Evolutionary conservation across 257 asterid species (phyloP).

Genomic region (Solanum pimpinellifolium): DNA sequence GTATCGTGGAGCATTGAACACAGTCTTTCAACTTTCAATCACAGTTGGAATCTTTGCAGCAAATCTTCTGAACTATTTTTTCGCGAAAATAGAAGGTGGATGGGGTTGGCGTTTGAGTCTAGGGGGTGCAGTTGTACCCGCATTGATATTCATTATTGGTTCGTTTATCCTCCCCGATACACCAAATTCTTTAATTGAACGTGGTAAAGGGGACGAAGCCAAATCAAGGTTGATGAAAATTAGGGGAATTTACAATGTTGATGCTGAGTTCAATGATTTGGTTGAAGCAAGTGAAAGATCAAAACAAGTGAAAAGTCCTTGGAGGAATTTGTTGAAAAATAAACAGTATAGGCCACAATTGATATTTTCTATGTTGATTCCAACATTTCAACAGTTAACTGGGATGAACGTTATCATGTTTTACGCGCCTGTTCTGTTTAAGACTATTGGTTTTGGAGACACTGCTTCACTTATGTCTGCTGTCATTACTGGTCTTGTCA

Average conservation of each 20-base stretch:
- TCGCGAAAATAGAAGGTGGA: slow-evolving; percentile 22
- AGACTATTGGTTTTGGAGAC: slow-evolving; percentile 50
- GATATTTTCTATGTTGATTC: slow-evolving; percentile 56
- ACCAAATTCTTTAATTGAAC: slow-evolving; percentile 71
- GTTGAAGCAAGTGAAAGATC: slow-evolving; percentile 63
- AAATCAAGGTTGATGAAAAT: slow-evolving; percentile 29
- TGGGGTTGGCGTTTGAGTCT: slow-evolving; percentile 76
- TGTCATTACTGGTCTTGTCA: slow-evolving; percentile 39
- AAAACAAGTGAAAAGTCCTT: slow-evolving; percentile 38
- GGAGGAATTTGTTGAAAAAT: slow-evolving; percentile 33
- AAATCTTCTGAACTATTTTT: slow-evolving; percentile 34
- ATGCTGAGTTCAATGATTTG: slow-evolving; percentile 58
- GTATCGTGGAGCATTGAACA: slow-evolving; percentile 48
- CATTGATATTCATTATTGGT: slow-evolving; percentile 51
- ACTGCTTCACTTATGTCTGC: slow-evolving; percentile 43
- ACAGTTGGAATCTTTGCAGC: slow-evolving; percentile 54
- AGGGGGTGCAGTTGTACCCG: slow-evolving; percentile 83
- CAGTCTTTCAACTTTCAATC: slow-evolving; percentile 45
- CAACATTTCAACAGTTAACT: slow-evolving; percentile 63
- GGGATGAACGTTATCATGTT: slow-evolving; percentile 73
- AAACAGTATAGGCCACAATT: slow-evolving; percentile 62
- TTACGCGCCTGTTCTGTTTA: slow-evolving; percentile 70
- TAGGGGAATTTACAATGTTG: slow-evolving; percentile 40
- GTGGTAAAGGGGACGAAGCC: slow-evolving; percentile 38
- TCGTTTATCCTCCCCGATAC: slow-evolving; percentile 64